Evolutionary conservation across 2,329 filamentous ascomycete species (phyloP), one percentile per base, ranked within the genome.

Genomic region (Exophiala sp.): DNA sequence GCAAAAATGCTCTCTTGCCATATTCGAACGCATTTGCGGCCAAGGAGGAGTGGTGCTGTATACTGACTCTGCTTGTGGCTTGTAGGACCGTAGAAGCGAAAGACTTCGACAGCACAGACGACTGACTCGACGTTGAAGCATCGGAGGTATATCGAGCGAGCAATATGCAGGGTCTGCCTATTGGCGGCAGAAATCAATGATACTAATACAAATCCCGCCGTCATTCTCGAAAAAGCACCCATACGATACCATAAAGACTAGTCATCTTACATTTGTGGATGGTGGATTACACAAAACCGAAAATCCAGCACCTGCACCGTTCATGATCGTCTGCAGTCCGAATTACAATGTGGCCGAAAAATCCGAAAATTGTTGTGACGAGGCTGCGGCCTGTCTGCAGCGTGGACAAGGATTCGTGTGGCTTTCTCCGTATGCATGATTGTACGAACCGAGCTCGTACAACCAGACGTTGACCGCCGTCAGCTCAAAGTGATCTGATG

Each of bases 291-390:
- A 47, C 29, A 39, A 20, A 34, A 33, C 51, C 51, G 52, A 47
- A 50, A 50, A 40, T 46, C 16, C 24, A 34, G 16, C 20, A 35
- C 24, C 39, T 16, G 34, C 38, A n/a, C 42, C 21, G 33, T 24
- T 33, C 20, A 21, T 54, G 32, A 20, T 46, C 40, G 40, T 4
- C 32, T 14, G 35, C 20, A 16, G 39, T 33, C 48, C 36, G 20
- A 24, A 24, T 39, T 16, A 11, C 33, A 33, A 44, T 43, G 53
- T 51, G 48, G 53, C 48, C 33, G 24, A 42, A 43, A 45, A 33
- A 40, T 48, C 53, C 48, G 43, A 56, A 47, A 34, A 24, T 42
- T 29, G 43, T 10, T 36, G 35, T 45, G 43, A 48, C 47, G 46
- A 49, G 44, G 51, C 43, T 54, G 47, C 33, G 20, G 35, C 16